Conservation (phyloP, 495 filamentous ascomycete species). For the Mycothermus thermophilus region DNA sequence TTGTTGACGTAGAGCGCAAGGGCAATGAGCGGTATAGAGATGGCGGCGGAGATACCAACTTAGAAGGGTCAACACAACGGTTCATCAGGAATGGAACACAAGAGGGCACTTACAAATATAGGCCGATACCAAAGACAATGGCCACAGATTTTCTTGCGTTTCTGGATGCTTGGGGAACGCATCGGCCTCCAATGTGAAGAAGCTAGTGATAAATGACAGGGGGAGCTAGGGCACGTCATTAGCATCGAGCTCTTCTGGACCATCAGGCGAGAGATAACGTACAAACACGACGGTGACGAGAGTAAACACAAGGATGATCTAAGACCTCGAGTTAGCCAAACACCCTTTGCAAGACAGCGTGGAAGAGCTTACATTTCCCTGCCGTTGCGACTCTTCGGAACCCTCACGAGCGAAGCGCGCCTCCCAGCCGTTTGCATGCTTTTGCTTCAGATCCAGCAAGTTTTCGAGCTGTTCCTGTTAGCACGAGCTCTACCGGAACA, state of each 20-base stretch:
- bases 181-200: slow-evolving; percentile 6
- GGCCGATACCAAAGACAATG: background rate
- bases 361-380: slow-evolving; percentile 5
- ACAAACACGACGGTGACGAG: slow-evolving; percentile 12
- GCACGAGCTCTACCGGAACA: background rate
- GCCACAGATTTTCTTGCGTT: slow-evolving; percentile 4
- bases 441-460: slow-evolving; percentile 16
- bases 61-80: background rate
- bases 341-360: too few relatives aligned
- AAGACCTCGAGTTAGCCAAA: too few relatives aligned
- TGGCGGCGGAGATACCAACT: slow-evolving; percentile 8
- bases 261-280: background rate
- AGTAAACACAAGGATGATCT: slow-evolving; percentile 13
- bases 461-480: slow-evolving; percentile 5
- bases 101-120: slow-evolving; percentile 4
- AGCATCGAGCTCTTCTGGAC: too few relatives aligned
- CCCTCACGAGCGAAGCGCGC: slow-evolving; percentile 11
- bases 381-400: slow-evolving; percentile 8
- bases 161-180: slow-evolving; percentile 5
- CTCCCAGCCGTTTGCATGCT: slow-evolving; percentile 17
- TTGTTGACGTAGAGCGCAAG: slow-evolving; percentile 11
- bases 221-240: slow-evolving; percentile 5
- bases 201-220: slow-evolving; percentile 11
- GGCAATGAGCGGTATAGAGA: slow-evolving; percentile 7
- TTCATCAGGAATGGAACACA: too few relatives aligned